Evolutionary conservation across 768 basidiomycete species (phyloP).

Genomic region (Russula earlei): DNA sequence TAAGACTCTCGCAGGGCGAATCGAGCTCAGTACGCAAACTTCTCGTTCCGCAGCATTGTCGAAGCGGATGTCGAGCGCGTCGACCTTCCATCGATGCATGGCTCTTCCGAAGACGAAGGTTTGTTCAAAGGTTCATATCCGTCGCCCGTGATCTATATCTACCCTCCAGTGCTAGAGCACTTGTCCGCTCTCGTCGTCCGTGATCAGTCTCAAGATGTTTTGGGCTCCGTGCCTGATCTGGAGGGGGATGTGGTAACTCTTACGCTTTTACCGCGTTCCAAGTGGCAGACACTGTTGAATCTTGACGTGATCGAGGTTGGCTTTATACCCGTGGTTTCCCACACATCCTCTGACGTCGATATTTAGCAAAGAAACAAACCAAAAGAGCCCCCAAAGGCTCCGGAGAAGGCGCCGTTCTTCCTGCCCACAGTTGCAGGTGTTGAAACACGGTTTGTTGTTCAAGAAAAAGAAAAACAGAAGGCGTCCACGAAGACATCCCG

Average conservation of each 20-base stretch:
- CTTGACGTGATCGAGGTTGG: constrained; percentile 85
- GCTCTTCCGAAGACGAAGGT: constrained; percentile 74
- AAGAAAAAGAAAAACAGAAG: constrained; percentile 31
- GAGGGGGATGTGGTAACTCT: constrained; percentile 89
- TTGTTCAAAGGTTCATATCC: constrained; percentile 14
- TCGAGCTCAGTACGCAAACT: constrained; percentile 84
- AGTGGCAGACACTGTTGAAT: constrained; percentile 97
- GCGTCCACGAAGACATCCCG: constrained; percentile 46
- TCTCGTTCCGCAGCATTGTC: constrained; percentile 68
- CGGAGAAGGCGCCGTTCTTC: constrained; percentile 96
- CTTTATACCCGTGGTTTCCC: not conserved
- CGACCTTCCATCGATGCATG: constrained; percentile 77
- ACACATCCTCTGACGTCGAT: not conserved
- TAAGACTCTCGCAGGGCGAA: constrained; percentile 59
- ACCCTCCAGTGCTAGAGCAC: constrained; percentile 51
- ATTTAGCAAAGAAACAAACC: constrained; percentile 89
- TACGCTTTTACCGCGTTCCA: constrained; percentile 80
- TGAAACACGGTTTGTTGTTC: constrained; percentile 68
- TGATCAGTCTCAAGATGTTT: constrained; percentile 56
- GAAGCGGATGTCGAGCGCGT: constrained; percentile 68
- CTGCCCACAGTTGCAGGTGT: constrained; percentile 86
- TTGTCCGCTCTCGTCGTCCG: constrained; percentile 54
- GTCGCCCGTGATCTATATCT: constrained; percentile 1
- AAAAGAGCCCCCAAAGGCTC: constrained; percentile 88
- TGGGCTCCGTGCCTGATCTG: constrained; percentile 81